phyloP scores from a whole-genome alignment of 441 rosid genomes.

The Geranium incanum region DNA sequence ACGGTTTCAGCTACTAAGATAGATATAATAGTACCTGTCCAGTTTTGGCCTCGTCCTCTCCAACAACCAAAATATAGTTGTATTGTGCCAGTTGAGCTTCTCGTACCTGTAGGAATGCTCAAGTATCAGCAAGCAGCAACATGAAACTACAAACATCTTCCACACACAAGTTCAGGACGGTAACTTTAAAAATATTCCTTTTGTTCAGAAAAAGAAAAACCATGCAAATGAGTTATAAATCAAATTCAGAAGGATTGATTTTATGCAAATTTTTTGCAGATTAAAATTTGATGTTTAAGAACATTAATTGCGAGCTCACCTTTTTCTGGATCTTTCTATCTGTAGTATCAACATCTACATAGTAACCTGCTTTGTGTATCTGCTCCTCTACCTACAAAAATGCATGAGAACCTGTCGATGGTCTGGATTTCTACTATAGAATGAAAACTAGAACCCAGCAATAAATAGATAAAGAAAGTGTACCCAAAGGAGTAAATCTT shows the following conservation, averaged over 20 bases:
- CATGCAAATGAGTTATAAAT: too few relatives aligned
- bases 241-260: too few relatives aligned
- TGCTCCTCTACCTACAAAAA: constrained; percentile 46
- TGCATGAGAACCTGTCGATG: constrained; percentile 16
- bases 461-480: not conserved
- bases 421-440: not conserved
- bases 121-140: not conserved
- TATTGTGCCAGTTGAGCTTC: constrained; percentile 97
- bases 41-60: constrained; percentile 69
- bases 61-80: constrained; percentile 89
- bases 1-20: not conserved
- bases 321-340: constrained; percentile 92
- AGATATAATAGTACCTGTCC: constrained; percentile 48
- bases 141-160: not conserved
- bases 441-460: not conserved
- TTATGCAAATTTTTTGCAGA: not conserved
- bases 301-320: constrained; percentile 32
- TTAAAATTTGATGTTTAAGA: constrained; percentile 13
- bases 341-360: constrained; percentile 67
- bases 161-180: not conserved
- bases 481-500: not conserved
- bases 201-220: not conserved
- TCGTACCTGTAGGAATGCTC: constrained; percentile 47
- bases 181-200: not conserved
- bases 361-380: constrained; percentile 72